These are phyloP conservation scores for Botryotinia globosa DNA, from an alignment of 2,329 filamentous ascomycete genomes.

Conservation along the genomic window DNA sequence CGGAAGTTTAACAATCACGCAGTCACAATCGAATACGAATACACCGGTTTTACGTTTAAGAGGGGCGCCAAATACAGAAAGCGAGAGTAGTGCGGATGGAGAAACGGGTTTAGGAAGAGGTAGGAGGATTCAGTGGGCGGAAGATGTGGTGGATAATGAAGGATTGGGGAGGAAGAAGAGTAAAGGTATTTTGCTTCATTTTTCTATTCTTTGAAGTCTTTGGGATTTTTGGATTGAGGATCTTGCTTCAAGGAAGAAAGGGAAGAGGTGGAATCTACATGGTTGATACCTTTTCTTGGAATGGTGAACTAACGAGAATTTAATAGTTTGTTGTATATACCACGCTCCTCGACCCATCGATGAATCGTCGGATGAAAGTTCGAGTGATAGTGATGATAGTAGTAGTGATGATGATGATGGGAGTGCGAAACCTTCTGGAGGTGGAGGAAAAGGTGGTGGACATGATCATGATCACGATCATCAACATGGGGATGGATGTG, in stretches of 20 bases:
- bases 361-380: conserved; percentile 73
- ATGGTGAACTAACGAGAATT: background rate
- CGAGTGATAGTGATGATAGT: conserved; percentile 55
- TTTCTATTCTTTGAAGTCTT: background rate
- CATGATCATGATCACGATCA: conserved; percentile 33
- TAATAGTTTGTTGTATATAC: conserved; percentile 95
- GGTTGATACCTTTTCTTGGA: background rate
- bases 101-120: conserved; percentile 20
- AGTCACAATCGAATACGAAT: conserved; percentile 11
- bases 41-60: conserved; percentile 33
- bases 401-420: conserved; percentile 44
- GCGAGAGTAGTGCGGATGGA: conserved; percentile 7
- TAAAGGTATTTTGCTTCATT: conserved; percentile 63
- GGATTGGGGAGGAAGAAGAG: conserved; percentile 90
- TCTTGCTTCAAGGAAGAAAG: background rate
- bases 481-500: conserved; percentile 12
- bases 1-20: background rate
- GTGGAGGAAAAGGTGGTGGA: conserved; percentile 30
- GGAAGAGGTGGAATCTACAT: background rate
- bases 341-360: conserved; percentile 78
- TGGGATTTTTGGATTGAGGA: background rate
- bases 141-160: conserved; percentile 93
- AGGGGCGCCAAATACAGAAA: conserved; percentile 29
- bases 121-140: conserved; percentile 83
- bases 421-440: conserved; percentile 41